phyloP scores from a whole-genome alignment of 352 stramenopile species.

The Phytophthora lateralis region DNA sequence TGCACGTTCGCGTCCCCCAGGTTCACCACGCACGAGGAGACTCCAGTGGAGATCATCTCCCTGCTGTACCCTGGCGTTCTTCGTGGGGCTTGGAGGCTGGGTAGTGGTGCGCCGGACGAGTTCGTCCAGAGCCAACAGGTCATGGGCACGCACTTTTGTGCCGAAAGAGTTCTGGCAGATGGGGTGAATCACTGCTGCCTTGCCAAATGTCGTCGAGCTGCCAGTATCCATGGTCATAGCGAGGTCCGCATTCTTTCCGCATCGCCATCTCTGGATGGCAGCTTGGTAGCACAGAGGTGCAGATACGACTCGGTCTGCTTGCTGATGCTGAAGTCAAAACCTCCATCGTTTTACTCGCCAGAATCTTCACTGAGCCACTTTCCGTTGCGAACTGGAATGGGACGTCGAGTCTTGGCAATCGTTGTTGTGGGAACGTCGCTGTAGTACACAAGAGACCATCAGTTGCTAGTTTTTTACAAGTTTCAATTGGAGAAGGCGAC shows the following conservation, averaged over 20 bases:
- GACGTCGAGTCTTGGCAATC: conserved; percentile 77
- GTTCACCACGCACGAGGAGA: no score
- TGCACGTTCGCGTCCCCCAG: no score
- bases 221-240: conserved; percentile 87
- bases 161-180: no score
- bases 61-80: no score
- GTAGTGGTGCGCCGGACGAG: no score
- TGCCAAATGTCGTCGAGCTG: conserved; percentile 91
- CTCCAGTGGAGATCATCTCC: no score
- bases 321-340: conserved; percentile 45
- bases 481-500: not conserved
- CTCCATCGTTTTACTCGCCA: conserved; percentile 13
- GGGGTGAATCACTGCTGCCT: conserved; percentile 80
- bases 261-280: conserved; percentile 73
- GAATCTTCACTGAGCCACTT: conserved; percentile 47
- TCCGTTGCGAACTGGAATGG: conserved; percentile 68
- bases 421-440: conserved; percentile 80
- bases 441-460: conserved; percentile 1
- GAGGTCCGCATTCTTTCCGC: conserved; percentile 51
- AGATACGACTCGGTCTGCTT: conserved; percentile 64
- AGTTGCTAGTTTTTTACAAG: not conserved
- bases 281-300: conserved; percentile 84
- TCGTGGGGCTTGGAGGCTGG: no score
- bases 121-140: no score
- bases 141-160: no score